Evolutionary conservation across 192 early-diverging fungal genomes (phyloP).

Genomic region (Coemansia umbellata): DNA sequence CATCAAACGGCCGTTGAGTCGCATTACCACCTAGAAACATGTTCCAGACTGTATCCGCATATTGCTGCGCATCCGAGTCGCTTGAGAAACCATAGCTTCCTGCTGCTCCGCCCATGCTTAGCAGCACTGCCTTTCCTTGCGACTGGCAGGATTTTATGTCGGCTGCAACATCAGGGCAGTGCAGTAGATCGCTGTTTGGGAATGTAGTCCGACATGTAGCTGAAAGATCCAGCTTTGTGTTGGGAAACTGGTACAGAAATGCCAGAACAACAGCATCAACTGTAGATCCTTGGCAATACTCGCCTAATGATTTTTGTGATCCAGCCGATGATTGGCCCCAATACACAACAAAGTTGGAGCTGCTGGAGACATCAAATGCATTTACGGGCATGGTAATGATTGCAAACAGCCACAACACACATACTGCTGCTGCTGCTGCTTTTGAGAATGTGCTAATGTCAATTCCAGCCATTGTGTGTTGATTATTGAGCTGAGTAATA

Average conservation of each 20-base stretch:
- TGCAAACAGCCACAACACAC: not conserved
- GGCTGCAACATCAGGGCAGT: slow-evolving; percentile 54
- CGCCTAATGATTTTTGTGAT: slow-evolving; percentile 35
- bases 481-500: no score
- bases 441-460: no score
- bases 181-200: slow-evolving; percentile 50
- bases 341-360: slow-evolving; percentile 45
- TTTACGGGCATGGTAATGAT: not conserved
- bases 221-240: slow-evolving; percentile 58
- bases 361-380: slow-evolving; percentile 28
- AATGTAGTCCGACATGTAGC: slow-evolving; percentile 53
- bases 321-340: slow-evolving; percentile 52
- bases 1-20: slow-evolving; percentile 55
- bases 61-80: slow-evolving; percentile 39
- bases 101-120: slow-evolving; percentile 65
- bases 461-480: no score
- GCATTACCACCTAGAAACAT: slow-evolving; percentile 61
- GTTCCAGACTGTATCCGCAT: slow-evolving; percentile 59
- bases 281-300: slow-evolving; percentile 60
- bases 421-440: no score
- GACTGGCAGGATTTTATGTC: slow-evolving; percentile 68
- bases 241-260: slow-evolving; percentile 58
- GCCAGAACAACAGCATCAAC: slow-evolving; percentile 58
- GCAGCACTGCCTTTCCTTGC: slow-evolving; percentile 57
- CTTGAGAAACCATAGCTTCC: slow-evolving; percentile 56